Percentiles rank a stretch among this genome's conserved stretches.
phyloP scores from a whole-genome alignment of 164 flowering plant species.

The Berberis vulgaris region DNA sequence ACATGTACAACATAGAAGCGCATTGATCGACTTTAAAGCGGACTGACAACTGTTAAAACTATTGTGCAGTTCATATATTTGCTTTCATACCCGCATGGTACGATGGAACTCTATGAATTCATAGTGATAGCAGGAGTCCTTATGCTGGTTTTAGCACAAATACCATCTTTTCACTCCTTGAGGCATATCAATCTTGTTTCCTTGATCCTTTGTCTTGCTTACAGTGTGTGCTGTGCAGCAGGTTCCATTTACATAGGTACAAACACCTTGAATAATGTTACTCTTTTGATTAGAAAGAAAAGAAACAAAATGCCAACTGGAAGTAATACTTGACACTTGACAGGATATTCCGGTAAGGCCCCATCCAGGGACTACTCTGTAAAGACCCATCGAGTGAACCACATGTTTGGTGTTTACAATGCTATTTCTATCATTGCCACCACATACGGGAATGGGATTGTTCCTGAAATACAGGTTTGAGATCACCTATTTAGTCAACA shows the following conservation, averaged over 20 bases:
- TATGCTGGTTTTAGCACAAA: conserved; percentile 70
- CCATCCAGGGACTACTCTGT: conserved; percentile 63
- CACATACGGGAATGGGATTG: conserved; percentile 87
- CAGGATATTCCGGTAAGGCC: conserved; percentile 62
- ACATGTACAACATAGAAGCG: neutral
- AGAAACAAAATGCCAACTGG: no score
- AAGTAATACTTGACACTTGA: no score
- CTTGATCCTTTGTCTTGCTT: conserved; percentile 54
- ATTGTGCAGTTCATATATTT: conserved; percentile 60
- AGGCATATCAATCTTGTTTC: conserved; percentile 81
- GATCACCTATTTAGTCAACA: neutral
- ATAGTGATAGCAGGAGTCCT: conserved; percentile 62
- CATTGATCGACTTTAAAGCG: neutral
- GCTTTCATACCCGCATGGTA: conserved; percentile 44
- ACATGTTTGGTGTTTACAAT: conserved; percentile 59
- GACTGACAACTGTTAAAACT: neutral
- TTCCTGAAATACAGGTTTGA: conserved; percentile 90
- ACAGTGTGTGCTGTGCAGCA: conserved; percentile 67
- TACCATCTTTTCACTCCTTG: conserved; percentile 92
- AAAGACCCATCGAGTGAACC: conserved; percentile 18
- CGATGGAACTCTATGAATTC: conserved; percentile 69
- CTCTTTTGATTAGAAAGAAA: neutral
- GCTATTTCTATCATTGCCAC: conserved; percentile 86
- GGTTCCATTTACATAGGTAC: conserved; percentile 72
- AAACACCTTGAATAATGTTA: neutral